Base-by-base conservation (phyloP, 768 basidiomycete species). In the Butyriboletus loyo region DNA sequence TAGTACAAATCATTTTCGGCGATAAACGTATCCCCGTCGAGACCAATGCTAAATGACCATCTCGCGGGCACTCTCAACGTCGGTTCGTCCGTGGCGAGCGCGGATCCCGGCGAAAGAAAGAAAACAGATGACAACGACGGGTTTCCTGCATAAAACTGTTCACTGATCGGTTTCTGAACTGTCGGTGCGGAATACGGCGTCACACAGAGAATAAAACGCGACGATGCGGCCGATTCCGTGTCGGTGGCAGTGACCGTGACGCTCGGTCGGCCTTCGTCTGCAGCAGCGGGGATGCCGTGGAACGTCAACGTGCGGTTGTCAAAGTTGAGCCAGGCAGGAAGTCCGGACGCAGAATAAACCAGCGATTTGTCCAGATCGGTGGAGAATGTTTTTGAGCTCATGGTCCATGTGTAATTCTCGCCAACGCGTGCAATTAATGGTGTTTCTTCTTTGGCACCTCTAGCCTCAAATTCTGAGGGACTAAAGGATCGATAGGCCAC, bases 1-100 rank as follows among this genome's bases (percentile, higher is more conserved):
- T 94, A 93, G 64, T 65, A 86, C 35, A 89, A 59, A 25, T 71
- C 72, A 31, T 78, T 70, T 41, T 68, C 52, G 28, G 78, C 72
- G 2, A 64, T 53, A 67, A 84, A 86, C 2, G 89, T 93, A 32
- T 79, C 73, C 53, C 80, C 74, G 46, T 84, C 71, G 60, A 97
- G 82, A 14, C 94, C 95, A 52, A 98, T 79, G 61, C 90, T 92
- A 72, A 96, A 98, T 1, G 89, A 90, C 92, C 93, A 96, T 40
- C 73, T 69, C 7, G 81, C 81, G 1, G 92, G 92, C 10, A 96
- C 81, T 46, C 92, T 77, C 50, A 97, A 65, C 44, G 78, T 73
- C 49, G 85, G 85, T 44, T 70, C 73, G 41, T 68, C 60, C 15
- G 74, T 75, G 27, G 66, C 62, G 28, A 91, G 71, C 14, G 84